A percentile compares a stretch with the other conserved stretches of the same genome.
These are phyloP conservation scores for Arabidopsis thaliana DNA, from an alignment of 345 rosid genomes.

Conservation along the genomic window TAIR10.1 NC_003070.9:24316501-24317000, in stretches of 20 bases:
- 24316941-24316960: not conserved
- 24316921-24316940: not conserved
- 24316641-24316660: not conserved
- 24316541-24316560: not conserved
- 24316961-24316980: not conserved
- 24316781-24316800: too few species aligned
- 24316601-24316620: not conserved
- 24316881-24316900: too few species aligned
- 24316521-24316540: not conserved
- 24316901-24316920: too few species aligned
- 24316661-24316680: too few species aligned
- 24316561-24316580: not conserved
- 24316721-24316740: too few species aligned
- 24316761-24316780: too few species aligned
- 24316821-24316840: not conserved
- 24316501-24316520: not conserved
- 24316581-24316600: not conserved
- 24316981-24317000: not conserved
- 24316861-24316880: not conserved
- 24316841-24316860: not conserved
- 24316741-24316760: too few species aligned
- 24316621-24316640: not conserved
- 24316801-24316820: too few species aligned
- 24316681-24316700: too few species aligned
- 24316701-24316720: too few species aligned